Conservation (phyloP, 2,329 filamentous ascomycete genomes). For the Aspergillus ruber region DNA sequence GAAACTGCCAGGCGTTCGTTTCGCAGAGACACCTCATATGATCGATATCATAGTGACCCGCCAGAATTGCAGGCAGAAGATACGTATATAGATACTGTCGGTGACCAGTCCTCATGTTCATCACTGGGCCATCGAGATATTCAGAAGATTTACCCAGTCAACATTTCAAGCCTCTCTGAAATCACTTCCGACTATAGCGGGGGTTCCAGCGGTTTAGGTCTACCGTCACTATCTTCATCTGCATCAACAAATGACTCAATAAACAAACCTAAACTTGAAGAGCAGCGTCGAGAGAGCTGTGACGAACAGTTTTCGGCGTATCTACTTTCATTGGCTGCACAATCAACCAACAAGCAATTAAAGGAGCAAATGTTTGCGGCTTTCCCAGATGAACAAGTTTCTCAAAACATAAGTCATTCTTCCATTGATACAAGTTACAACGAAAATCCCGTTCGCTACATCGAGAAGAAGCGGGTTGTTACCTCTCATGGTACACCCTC, state of each 20-base stretch:
- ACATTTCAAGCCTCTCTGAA: conserved; percentile 54
- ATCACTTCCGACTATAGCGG: conserved; percentile 58
- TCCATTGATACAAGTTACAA: conserved; percentile 37
- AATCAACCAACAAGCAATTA: conserved; percentile 72
- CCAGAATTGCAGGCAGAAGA: not conserved
- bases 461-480: conserved; percentile 18
- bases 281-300: conserved; percentile 49
- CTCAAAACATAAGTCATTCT: conserved; percentile 44
- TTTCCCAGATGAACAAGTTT: conserved; percentile 43
- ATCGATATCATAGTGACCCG: conserved; percentile 29
- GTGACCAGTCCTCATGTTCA: conserved; percentile 42
- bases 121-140: conserved; percentile 43
- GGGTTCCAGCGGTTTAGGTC: conserved; percentile 35
- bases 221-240: conserved; percentile 39
- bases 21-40: conserved; percentile 25
- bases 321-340: conserved; percentile 70
- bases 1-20: conserved; percentile 27
- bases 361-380: conserved; percentile 55
- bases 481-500: conserved; percentile 39
- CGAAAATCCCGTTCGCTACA: conserved; percentile 19
- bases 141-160: conserved; percentile 51
- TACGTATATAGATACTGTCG: conserved; percentile 3
- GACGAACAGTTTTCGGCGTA: conserved; percentile 72
- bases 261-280: conserved; percentile 23
- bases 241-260: conserved; percentile 24